Evolutionary conservation across 2,329 filamentous ascomycete species (phyloP).

Genomic region (Trichoderma afroharzianum): DNA sequence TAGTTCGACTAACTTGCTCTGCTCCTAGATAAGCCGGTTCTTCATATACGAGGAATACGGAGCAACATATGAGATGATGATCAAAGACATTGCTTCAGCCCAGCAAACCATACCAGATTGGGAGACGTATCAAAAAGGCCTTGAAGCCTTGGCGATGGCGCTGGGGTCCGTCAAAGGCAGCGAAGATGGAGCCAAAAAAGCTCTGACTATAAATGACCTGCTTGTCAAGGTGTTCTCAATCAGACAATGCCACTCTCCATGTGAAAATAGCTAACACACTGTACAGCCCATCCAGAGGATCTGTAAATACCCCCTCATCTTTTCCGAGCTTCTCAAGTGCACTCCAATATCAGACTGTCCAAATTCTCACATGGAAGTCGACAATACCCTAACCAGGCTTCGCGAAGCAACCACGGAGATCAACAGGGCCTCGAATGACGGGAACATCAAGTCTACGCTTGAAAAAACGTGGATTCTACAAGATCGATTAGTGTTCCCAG

Average conservation of each 20-base stretch:
- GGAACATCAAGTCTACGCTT: constrained; percentile 63
- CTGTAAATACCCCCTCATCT: constrained; percentile 85
- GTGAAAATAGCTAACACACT: neutral
- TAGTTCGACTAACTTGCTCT: neutral
- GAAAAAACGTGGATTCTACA: constrained; percentile 84
- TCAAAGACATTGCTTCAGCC: constrained; percentile 68
- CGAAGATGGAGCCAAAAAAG: constrained; percentile 63
- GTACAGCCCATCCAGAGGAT: constrained; percentile 82
- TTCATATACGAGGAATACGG: constrained; percentile 89
- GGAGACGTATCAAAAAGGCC: constrained; percentile 76
- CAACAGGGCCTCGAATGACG: constrained; percentile 79
- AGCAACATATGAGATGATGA: constrained; percentile 82
- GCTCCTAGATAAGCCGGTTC: constrained; percentile 69
- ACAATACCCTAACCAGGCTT: constrained; percentile 67
- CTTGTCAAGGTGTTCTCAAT: constrained; percentile 71
- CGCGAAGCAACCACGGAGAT: constrained; percentile 74
- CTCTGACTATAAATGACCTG: constrained; percentile 78
- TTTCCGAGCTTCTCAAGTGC: constrained; percentile 75
- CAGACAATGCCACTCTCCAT: neutral
- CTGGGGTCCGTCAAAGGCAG: constrained; percentile 66
- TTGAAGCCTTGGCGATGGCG: constrained; percentile 77
- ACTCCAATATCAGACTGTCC: constrained; percentile 85
- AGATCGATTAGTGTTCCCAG: constrained; percentile 71
- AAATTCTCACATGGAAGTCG: constrained; percentile 74
- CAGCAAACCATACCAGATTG: constrained; percentile 68